Evolutionary conservation across 2,329 filamentous ascomycete species (phyloP), one percentile per base, ranked within the genome.

Genomic region (Arachnomyces sp.): DNA sequence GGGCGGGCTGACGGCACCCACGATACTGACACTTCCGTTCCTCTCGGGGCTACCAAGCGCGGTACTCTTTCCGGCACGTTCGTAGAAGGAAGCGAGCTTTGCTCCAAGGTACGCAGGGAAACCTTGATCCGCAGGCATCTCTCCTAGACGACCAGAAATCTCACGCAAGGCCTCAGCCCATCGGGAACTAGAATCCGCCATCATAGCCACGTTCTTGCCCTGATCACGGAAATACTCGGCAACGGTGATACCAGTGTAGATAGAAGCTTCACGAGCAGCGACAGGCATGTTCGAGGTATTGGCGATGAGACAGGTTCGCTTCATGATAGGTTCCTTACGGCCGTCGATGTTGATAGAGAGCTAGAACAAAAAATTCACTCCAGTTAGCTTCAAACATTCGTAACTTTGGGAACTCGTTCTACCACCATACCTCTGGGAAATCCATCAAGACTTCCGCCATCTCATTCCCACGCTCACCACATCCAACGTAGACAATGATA

Each of bases 251-350:
- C 80, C 92, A 3, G 92, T 98, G 70, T 98, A 98, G 62, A 98
- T 98, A 50, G 92, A 98, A 43, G 92, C 92, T 68, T 98, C 92
- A 71, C 92, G 87, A 46, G 92, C 92, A 49, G 92, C 92, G 59
- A 98, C 92, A 47, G 92, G 92, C 92, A 98, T 98, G 75, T 98
- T 98, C 56, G 92, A 98, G 32, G 92, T 98, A 71, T 98, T 98
- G 65, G 92, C 92, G 61, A 98, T 96, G 46, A 98, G 77, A 15
- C 88, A 93, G 12, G 92, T 98, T 65, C 92, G 90, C 80, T 98
- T 98, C 92, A 98, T 98, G 73, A 98, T 98, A 53, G 90, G 89
- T 65, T 98, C 92, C 69, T 90, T 84, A 61, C 90, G 87, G 55
- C 92, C 92, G 32, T 95, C 84, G 53, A 96, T 80, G 13, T 93